Base-by-base conservation (phyloP, 176 grass and related monocot species). In the Zoysia japonica region DNA sequence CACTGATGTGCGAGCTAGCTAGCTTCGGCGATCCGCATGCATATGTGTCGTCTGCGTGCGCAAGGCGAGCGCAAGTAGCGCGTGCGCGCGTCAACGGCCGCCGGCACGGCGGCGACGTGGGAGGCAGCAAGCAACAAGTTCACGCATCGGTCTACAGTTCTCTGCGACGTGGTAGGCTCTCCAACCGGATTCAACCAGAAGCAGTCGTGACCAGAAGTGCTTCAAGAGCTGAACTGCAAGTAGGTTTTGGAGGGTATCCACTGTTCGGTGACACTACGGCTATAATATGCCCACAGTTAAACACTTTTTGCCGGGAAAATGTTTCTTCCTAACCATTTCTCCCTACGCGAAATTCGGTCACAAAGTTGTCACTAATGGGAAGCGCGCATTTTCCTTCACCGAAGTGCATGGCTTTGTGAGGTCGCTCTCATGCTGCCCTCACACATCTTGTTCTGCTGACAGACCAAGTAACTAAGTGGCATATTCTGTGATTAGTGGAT, bases 401-500 rank as follows among this genome's bases (percentile, higher is more conserved):
- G 11, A 6, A 77, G 74, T 72, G 79, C 73, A 47, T 5, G 66
- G 65, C 65, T 75, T 28, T 16, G 65, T 54, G 79, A 46, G 52
- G 75, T 88, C 71, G 28, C 65, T 55, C 6, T 80, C 87, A 5
- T 38, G 81, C 61, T 88, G 71, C 73, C 62, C 70, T 88, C 82
- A 80, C 43, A 28, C 28, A 3, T 79, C 67, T 77, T 81, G 71
- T 66, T 80, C 87, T 70, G 49, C 77, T 74, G 87, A 89, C 59
- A 57, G 63, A 69, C 80, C 80, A 5, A 56, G 45, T 1, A 48
- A 80, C 45, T 47, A 73, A 56, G 15, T 4, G 68, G 28, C 76
- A 80, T 79, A 88, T 88, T 84, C 76, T 65, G 13, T 38, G 77
- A 45, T 64, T 53, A 71, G 71, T 76, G 77, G 68, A 70, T 75